These are phyloP conservation scores for Aspergillus novoparasiticus DNA, from an alignment of 2,329 filamentous ascomycete species.

Conservation along the genomic window DNA sequence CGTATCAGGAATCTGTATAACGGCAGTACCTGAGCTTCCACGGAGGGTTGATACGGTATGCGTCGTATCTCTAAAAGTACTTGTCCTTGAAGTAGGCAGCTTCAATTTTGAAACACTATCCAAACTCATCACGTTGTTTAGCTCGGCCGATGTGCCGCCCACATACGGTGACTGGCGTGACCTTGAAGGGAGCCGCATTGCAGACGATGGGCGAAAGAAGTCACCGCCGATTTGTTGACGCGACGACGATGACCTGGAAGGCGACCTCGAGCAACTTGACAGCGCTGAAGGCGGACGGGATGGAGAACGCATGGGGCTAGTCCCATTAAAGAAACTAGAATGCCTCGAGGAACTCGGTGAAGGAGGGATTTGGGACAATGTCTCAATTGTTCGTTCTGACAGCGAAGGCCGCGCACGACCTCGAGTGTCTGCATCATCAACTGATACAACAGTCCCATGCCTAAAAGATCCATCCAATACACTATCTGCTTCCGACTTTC, in stretches of 20 bases:
- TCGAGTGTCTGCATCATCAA: conserved; percentile 25
- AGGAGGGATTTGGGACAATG: conserved; percentile 73
- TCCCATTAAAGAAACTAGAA: conserved; percentile 72
- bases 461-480: conserved; percentile 13
- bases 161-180: conserved; percentile 32
- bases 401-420: conserved; percentile 48
- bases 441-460: conserved; percentile 19
- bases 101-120: conserved; percentile 31
- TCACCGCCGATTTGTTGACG: conserved; percentile 58
- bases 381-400: conserved; percentile 83
- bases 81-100: conserved; percentile 25
- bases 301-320: conserved; percentile 64
- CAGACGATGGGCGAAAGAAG: conserved; percentile 43
- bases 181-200: conserved; percentile 36
- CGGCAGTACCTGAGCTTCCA: conserved; percentile 57
- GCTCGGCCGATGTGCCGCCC: conserved; percentile 19
- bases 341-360: conserved; percentile 71
- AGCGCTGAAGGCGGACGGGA: conserved; percentile 65
- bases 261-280: conserved; percentile 47
- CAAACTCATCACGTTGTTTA: conserved; percentile 11
- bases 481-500: conserved; percentile 17
- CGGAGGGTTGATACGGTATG: conserved; percentile 53
- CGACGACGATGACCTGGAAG: conserved; percentile 47
- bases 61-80: conserved; percentile 45
- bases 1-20: conserved; percentile 54